Conservation (phyloP, 192 early-diverging fungal species). For the Rhizoclosmatium sp. region DNA sequence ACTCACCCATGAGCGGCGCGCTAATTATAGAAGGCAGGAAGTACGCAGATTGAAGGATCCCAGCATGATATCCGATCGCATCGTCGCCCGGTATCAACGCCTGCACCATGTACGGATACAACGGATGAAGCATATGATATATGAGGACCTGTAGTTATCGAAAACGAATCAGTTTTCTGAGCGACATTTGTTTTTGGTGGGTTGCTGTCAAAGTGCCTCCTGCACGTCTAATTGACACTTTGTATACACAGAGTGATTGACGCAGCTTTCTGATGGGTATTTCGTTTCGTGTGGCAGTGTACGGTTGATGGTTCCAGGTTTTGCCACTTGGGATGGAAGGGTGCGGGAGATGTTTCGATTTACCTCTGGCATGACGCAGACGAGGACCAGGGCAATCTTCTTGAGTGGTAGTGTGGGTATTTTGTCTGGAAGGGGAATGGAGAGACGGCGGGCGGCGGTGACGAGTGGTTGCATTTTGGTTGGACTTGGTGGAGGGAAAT, state of each 20-base stretch:
- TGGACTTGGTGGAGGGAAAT: too few species aligned
- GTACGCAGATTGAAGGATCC: constrained; percentile 42
- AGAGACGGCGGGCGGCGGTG: neutral
- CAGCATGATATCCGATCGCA: constrained; percentile 37
- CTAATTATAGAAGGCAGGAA: constrained; percentile 46
- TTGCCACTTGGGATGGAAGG: neutral
- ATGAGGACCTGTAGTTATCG: constrained; percentile 30
- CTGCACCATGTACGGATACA: constrained; percentile 52
- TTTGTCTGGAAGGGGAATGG: neutral
- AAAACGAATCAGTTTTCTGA: neutral
- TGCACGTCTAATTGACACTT: too few species aligned
- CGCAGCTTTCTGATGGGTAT: too few species aligned
- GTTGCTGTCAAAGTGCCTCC: neutral
- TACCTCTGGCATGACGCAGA: constrained; percentile 36
- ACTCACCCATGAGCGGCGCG: constrained; percentile 41
- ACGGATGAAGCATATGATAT: constrained; percentile 47
- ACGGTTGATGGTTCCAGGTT: too few species aligned
- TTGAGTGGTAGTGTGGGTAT: neutral
- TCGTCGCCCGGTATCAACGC: constrained; percentile 1
- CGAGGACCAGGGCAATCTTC: constrained; percentile 19
- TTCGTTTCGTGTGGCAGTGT: too few species aligned
- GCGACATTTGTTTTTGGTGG: neutral
- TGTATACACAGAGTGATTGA: too few species aligned
- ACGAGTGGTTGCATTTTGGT: too few species aligned
- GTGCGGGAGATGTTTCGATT: neutral